Percentiles rank a stretch among this genome's conserved stretches.
Conservation (phyloP, 345 rosid genomes). For the Ceriops decandra region DNA sequence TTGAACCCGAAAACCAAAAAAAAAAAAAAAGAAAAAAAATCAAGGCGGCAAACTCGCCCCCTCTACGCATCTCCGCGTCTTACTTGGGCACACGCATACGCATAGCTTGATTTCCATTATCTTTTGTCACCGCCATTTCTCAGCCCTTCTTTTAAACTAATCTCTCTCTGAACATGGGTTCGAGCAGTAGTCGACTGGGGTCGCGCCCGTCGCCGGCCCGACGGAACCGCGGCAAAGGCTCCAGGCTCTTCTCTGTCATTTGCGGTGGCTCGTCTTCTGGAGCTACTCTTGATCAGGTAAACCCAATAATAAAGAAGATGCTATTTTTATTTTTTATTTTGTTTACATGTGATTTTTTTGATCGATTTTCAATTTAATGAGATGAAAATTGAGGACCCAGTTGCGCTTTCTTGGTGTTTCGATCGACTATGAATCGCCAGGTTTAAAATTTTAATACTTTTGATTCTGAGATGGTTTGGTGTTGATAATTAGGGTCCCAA, state of each 20-base stretch:
- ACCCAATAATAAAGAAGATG: background rate
- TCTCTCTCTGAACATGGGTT: slow-evolving; percentile 39
- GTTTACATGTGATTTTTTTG: background rate
- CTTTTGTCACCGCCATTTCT: background rate
- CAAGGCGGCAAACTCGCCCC: background rate
- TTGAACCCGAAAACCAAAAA: background rate
- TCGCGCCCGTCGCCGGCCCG: slow-evolving; percentile 32
- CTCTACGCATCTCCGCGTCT: too few species aligned
- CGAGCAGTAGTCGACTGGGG: slow-evolving; percentile 43
- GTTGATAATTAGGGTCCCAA: background rate
- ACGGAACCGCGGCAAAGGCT: slow-evolving; percentile 27
- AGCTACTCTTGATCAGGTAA: slow-evolving; percentile 42
- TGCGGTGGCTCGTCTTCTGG: slow-evolving; percentile 53
- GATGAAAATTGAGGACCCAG: background rate
- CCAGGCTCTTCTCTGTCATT: slow-evolving; percentile 30
- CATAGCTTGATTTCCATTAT: background rate
- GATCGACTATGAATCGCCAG: background rate
- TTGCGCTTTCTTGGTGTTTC: background rate
- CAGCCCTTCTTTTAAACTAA: background rate
- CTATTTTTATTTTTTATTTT: background rate
- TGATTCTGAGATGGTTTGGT: background rate
- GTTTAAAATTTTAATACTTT: background rate
- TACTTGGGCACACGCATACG: too few species aligned
- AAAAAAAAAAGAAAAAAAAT: background rate
- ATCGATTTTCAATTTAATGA: background rate